Conservation (phyloP, 352 stramenopile genomes). For the Peronospora belbahrii region DNA sequence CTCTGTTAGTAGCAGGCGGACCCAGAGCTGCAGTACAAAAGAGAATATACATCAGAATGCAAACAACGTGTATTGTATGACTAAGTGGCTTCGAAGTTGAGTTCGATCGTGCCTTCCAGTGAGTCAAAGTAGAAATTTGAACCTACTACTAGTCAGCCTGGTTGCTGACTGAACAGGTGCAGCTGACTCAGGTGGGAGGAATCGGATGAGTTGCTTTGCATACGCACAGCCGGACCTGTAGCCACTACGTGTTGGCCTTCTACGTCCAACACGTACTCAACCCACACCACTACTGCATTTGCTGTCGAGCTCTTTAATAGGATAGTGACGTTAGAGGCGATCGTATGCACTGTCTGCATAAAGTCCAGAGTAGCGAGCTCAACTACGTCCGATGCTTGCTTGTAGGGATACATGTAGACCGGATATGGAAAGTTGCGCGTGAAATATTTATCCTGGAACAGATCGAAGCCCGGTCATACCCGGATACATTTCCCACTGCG, state of each 20-base stretch:
- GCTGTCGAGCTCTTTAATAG: slow-evolving; percentile 9
- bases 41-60: neutral
- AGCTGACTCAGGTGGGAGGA: slow-evolving; percentile 26
- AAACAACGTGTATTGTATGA: slow-evolving; percentile 3
- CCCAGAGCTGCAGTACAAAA: too few species aligned
- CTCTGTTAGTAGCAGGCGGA: too few species aligned
- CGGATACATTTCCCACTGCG: slow-evolving; percentile 53
- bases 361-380: slow-evolving; percentile 48
- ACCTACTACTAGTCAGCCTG: slow-evolving; percentile 16
- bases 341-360: slow-evolving; percentile 32
- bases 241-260: slow-evolving; percentile 36
- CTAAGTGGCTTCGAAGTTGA: slow-evolving; percentile 37
- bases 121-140: slow-evolving; percentile 46
- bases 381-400: slow-evolving; percentile 26
- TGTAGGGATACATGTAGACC: slow-evolving; percentile 73
- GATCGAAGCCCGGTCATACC: slow-evolving; percentile 75
- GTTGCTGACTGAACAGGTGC: neutral
- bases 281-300: slow-evolving; percentile 69
- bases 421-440: slow-evolving; percentile 74
- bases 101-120: slow-evolving; percentile 47
- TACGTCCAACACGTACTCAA: slow-evolving; percentile 53
- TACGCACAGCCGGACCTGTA: slow-evolving; percentile 50
- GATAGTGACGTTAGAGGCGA: slow-evolving; percentile 10
- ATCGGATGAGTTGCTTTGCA: slow-evolving; percentile 74
- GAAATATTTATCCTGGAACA: slow-evolving; percentile 64